A percentile compares a stretch with the other conserved stretches of the same genome.
Evolutionary conservation across 129 eudicot genomes (phyloP).

Genomic region (Logfia minima): DNA sequence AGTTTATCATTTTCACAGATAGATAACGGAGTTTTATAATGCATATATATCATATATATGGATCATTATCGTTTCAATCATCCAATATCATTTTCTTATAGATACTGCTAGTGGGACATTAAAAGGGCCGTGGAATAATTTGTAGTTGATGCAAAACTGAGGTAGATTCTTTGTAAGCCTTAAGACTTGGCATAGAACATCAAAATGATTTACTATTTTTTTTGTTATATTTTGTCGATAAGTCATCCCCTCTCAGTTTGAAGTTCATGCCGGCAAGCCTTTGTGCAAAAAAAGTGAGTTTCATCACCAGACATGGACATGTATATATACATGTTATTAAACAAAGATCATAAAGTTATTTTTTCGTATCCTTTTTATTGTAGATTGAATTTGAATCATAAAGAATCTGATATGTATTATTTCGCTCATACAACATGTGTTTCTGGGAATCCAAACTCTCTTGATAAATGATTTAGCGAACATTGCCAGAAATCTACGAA

Average conservation of each 20-base stretch:
- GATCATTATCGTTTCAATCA: slow-evolving; percentile 10
- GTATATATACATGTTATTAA: neutral
- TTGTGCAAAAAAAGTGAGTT: slow-evolving; percentile 58
- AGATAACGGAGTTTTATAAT: slow-evolving; percentile 38
- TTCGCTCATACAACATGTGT: too few relatives aligned
- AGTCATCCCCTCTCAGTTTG: slow-evolving; percentile 76
- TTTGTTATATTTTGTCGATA: slow-evolving; percentile 30
- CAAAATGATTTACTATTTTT: neutral
- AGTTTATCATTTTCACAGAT: slow-evolving; percentile 53
- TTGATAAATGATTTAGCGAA: neutral
- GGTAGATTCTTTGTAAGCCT: slow-evolving; percentile 34
- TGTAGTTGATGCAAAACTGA: slow-evolving; percentile 61
- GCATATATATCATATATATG: neutral
- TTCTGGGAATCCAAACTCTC: too few relatives aligned
- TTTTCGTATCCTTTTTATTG: neutral
- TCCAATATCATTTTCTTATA: slow-evolving; percentile 21
- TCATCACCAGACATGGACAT: slow-evolving; percentile 55
- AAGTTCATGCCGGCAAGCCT: slow-evolving; percentile 85
- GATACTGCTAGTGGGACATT: slow-evolving; percentile 64
- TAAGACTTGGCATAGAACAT: neutral
- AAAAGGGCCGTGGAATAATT: slow-evolving; percentile 55
- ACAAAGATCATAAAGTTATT: neutral
- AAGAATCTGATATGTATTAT: neutral
- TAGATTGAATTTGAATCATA: neutral
- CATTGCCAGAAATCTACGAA: neutral